Evolutionary conservation across 2,329 filamentous ascomycete genomes (phyloP), one percentile per base, ranked within the genome.

Genomic region (Mariannaea elegans): DNA sequence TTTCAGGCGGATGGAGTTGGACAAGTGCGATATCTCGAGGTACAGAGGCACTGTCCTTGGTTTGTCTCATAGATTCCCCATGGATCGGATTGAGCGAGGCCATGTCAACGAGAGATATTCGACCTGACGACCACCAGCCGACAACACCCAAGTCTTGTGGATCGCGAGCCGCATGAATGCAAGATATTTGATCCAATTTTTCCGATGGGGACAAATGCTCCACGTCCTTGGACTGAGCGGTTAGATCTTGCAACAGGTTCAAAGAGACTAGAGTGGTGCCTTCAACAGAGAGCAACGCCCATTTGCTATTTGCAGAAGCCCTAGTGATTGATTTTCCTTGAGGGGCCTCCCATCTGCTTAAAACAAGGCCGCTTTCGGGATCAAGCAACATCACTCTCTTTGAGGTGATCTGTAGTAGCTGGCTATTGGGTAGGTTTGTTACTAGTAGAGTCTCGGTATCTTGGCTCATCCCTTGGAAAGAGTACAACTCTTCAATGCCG

Each of bases 51-150:
- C 87, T 88, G 57, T 94, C 89, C 23, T 86, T 80, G 12, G 81
- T 82, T 59, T 78, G 78, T 46, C 85, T 81, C 51, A 94, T 77
- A 2, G 81, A 81, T 70, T 90, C 89, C 2, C 86, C 88, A 47
- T 88, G 85, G 1, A 93, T 77, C 1, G 88, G 84, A 29, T 88
- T 78, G 3, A 98, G 79, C 2, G 86, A 87, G 16, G 83, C 76
- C 19, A 97, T 74, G 59, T 89, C 84, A 42, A 97, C 80, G 31
- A 98, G 81, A 0, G 91, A 90, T 23, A 98, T 84, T 10, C 86
- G 87, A 6, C 92, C 91, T n/a, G 89, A 89, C 63, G 91, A 88
- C 87, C 94, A 98, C 76, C 96, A 95, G 2, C 93, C 94, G 14
- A 95, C 84, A 24, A 97, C 89, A 56, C 91, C 94, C 29, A 93